A percentile compares a stretch with the other conserved stretches of the same genome.
Evolutionary conservation across 2,329 filamentous ascomycete genomes (phyloP).

Genomic region (Stromatinia cepivora): DNA sequence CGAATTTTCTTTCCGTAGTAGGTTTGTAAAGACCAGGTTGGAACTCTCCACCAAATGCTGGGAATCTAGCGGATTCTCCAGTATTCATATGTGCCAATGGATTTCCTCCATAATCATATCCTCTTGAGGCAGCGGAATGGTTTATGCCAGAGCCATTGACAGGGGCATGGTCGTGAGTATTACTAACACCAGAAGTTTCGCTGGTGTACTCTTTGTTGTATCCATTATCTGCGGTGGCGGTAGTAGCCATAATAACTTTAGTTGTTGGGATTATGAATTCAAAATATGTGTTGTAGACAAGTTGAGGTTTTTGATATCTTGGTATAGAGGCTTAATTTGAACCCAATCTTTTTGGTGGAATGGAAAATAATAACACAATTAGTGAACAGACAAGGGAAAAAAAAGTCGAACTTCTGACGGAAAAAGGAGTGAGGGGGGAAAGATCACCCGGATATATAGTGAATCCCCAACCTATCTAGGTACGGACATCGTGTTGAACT

Average conservation of each 20-base stretch:
- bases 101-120: slow-evolving; percentile 41
- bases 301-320: neutral
- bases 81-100: slow-evolving; percentile 53
- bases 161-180: slow-evolving; percentile 30
- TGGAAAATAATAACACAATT: neutral
- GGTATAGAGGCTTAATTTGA: neutral
- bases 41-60: slow-evolving; percentile 59
- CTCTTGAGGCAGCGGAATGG: slow-evolving; percentile 11
- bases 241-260: slow-evolving; percentile 34
- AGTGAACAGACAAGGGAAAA: neutral
- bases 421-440: neutral
- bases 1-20: slow-evolving; percentile 54
- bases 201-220: slow-evolving; percentile 32
- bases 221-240: slow-evolving; percentile 28
- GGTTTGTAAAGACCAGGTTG: slow-evolving; percentile 59
- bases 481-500: neutral
- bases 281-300: neutral
- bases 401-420: neutral
- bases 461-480: neutral
- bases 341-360: neutral
- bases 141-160: slow-evolving; percentile 19
- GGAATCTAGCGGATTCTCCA: slow-evolving; percentile 45
- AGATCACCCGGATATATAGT: slow-evolving; percentile 1
- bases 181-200: slow-evolving; percentile 9
- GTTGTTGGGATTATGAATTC: neutral